Evolutionary conservation across 2,329 filamentous ascomycete species (phyloP).

Genomic region (Aspergillus arachidicola): DNA sequence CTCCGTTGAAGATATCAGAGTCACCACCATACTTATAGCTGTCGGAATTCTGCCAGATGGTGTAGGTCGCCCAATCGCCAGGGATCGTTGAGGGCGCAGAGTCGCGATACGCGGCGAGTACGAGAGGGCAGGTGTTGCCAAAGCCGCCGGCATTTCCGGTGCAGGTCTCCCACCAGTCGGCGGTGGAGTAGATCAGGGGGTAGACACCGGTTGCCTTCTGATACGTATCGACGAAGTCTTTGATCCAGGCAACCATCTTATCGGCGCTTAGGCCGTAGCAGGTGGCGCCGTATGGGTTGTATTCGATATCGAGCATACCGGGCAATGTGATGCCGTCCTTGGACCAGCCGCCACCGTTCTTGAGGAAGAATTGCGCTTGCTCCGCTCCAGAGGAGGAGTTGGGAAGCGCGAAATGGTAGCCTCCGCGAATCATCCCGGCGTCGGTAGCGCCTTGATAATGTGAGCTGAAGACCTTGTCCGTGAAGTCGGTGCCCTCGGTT

Average conservation of each 20-base stretch:
- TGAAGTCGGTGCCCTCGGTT: constrained; percentile 54
- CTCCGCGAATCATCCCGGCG: constrained; percentile 57
- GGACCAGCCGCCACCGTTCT: constrained; percentile 57
- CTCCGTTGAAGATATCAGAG: constrained; percentile 23
- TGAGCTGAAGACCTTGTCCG: constrained; percentile 47
- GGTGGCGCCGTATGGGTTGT: constrained; percentile 35
- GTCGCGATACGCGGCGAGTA: constrained; percentile 49
- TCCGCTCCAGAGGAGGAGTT: constrained; percentile 45
- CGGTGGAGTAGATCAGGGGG: constrained; percentile 56
- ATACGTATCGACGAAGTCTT: constrained; percentile 56
- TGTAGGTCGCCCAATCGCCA: constrained; percentile 42
- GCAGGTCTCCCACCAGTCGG: constrained; percentile 57
- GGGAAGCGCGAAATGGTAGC: constrained; percentile 59
- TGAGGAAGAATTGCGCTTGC: constrained; percentile 56
- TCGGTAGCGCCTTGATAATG: constrained; percentile 55
- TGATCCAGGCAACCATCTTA: constrained; percentile 56
- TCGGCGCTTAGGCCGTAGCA: constrained; percentile 51
- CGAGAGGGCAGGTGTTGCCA: constrained; percentile 50
- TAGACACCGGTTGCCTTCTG: constrained; percentile 49
- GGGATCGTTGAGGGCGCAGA: constrained; percentile 47
- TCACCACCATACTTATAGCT: constrained; percentile 21
- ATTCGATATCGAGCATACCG: constrained; percentile 60
- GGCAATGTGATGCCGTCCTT: constrained; percentile 57
- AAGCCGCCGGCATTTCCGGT: constrained; percentile 55
- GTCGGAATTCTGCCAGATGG: constrained; percentile 24